A percentile compares a stretch with the other conserved stretches of the same genome.
These are phyloP conservation scores for Xylariaceae sp. DNA, from an alignment of 2,329 filamentous ascomycete species.

Conservation along the genomic window DNA sequence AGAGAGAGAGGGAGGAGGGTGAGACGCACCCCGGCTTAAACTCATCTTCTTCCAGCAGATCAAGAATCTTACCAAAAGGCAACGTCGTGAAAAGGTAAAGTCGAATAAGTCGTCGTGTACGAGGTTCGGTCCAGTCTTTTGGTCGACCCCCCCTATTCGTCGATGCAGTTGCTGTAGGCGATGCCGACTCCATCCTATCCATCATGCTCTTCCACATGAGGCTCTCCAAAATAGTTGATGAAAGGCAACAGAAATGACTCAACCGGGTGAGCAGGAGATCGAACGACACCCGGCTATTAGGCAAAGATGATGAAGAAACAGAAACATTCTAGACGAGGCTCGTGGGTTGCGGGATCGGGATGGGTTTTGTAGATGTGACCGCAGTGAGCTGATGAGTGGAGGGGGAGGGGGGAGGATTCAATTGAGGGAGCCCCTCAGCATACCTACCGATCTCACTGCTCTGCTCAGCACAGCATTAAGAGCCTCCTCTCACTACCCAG, in stretches of 20 bases:
- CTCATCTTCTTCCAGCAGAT: conserved; percentile 54
- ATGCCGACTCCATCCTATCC: conserved; percentile 37
- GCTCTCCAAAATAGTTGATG: neutral
- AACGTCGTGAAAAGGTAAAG: conserved; percentile 65
- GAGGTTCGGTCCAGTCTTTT: conserved; percentile 61
- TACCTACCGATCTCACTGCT: neutral
- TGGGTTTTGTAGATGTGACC: conserved; percentile 26
- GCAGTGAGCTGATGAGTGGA: neutral
- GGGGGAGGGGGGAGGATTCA: neutral
- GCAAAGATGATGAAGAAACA: conserved; percentile 15
- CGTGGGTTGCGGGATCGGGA: conserved; percentile 16
- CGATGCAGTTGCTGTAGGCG: conserved; percentile 38
- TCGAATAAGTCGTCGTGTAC: conserved; percentile 59
- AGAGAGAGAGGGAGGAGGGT: neutral
- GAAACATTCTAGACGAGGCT: conserved; percentile 27
- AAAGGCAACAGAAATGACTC: conserved; percentile 11
- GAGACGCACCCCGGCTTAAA: conserved; percentile 54
- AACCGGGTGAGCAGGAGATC: neutral
- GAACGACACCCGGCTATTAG: conserved; percentile 14
- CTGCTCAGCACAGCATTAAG: conserved; percentile 2
- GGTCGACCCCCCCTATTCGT: conserved; percentile 55
- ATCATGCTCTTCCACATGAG: conserved; percentile 12
- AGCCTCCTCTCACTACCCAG: no score
- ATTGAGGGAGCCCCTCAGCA: conserved; percentile 23
- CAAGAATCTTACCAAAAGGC: conserved; percentile 55